A percentile compares a stretch with the other conserved stretches of the same genome.
Evolutionary conservation across 2,329 filamentous ascomycete genomes (phyloP).

Genomic region (Juglanconis juglandina): DNA sequence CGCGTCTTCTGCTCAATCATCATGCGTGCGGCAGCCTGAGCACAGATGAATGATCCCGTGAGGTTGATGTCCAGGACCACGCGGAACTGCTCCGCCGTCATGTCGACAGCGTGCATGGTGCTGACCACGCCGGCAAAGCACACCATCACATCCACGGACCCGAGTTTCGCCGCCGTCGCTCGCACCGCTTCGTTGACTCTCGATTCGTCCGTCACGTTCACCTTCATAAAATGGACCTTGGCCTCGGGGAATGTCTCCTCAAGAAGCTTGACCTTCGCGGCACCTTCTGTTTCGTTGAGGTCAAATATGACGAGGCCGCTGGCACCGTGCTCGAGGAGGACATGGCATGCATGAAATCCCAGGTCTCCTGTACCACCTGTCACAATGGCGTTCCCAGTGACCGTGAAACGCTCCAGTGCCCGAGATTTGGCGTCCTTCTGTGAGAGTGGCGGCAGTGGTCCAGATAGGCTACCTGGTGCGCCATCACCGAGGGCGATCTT

Average conservation of each 20-base stretch:
- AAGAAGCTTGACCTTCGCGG: slow-evolving; percentile 41
- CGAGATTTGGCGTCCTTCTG: slow-evolving; percentile 3
- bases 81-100: slow-evolving; percentile 57
- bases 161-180: slow-evolving; percentile 39
- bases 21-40: slow-evolving; percentile 57
- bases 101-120: slow-evolving; percentile 58
- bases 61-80: slow-evolving; percentile 68
- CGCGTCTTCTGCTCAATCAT: slow-evolving; percentile 49
- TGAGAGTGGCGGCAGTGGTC: slow-evolving; percentile 8
- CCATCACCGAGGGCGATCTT: slow-evolving; percentile 11
- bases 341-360: slow-evolving; percentile 54
- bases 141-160: slow-evolving; percentile 52
- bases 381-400: slow-evolving; percentile 40
- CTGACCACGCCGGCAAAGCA: slow-evolving; percentile 69
- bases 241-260: slow-evolving; percentile 50
- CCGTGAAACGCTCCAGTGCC: slow-evolving; percentile 27
- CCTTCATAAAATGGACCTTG: slow-evolving; percentile 46
- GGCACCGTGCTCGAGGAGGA: slow-evolving; percentile 67
- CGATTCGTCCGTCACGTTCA: slow-evolving; percentile 48
- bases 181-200: slow-evolving; percentile 31
- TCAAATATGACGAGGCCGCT: slow-evolving; percentile 60
- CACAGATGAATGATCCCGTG: slow-evolving; percentile 66
- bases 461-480: slow-evolving; percentile 8
- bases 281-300: slow-evolving; percentile 34
- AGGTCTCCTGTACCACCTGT: slow-evolving; percentile 66